Percentiles rank a stretch among this genome's conserved stretches.
Conservation (phyloP, 352 stramenopile genomes). For the Phytophthora pseudosyringae region DNA sequence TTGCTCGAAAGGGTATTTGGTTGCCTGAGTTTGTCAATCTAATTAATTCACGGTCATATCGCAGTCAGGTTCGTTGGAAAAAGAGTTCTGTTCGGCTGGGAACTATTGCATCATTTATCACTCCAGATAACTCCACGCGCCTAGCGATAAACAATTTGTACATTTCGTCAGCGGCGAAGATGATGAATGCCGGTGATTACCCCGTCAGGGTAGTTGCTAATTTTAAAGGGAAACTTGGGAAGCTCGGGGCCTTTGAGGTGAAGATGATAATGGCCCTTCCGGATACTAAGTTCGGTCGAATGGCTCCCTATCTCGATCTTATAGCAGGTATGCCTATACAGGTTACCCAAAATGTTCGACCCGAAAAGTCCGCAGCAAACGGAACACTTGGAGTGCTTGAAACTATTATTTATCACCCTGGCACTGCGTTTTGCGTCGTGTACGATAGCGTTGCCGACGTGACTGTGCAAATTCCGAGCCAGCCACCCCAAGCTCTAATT, state of each 20-base stretch:
- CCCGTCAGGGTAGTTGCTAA: background rate
- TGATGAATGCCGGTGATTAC: background rate
- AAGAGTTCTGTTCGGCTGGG: no score
- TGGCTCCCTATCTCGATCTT: background rate
- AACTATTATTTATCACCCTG: background rate
- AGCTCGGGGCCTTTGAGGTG: background rate
- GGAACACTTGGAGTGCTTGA: slow-evolving; percentile 1
- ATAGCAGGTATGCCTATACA: slow-evolving; percentile 12
- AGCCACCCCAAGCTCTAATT: no score
- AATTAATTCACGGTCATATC: no score
- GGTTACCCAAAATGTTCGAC: slow-evolving; percentile 16
- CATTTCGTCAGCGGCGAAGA: background rate
- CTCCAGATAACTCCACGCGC: background rate
- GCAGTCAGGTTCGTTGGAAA: no score
- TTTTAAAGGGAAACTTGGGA: no score
- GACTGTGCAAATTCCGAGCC: no score
- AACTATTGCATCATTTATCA: no score
- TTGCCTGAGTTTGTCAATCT: slow-evolving; percentile 9
- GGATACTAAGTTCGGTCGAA: background rate
- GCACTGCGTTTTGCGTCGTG: background rate
- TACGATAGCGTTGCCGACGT: no score
- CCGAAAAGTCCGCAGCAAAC: background rate
- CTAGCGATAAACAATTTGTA: background rate
- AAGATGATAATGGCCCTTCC: background rate
- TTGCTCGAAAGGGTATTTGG: slow-evolving; percentile 24